These are phyloP conservation scores for Rhynchosporium agropyri DNA, from an alignment of 2,329 filamentous ascomycete species.

Conservation along the genomic window DNA sequence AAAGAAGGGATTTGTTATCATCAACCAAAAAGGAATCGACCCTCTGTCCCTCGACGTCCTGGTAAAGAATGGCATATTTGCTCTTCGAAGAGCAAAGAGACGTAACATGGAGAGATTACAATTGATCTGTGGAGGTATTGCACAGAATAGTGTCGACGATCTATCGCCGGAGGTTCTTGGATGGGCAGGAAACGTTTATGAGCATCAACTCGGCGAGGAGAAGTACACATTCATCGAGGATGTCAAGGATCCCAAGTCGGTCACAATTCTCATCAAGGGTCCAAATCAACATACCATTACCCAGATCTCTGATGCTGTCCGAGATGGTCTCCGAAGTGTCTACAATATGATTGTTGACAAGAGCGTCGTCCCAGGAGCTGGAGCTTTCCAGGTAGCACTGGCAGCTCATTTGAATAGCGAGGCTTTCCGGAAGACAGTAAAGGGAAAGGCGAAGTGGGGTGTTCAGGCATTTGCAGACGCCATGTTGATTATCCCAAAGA, in stretches of 20 bases:
- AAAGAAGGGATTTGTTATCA: constrained; percentile 94
- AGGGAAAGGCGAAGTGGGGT: constrained; percentile 97
- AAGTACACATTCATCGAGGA: constrained; percentile 99
- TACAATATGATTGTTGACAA: constrained; percentile 99
- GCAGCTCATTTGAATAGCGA: constrained; percentile 86
- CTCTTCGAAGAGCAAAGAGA: constrained; percentile 90
- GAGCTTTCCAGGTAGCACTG: constrained; percentile 94
- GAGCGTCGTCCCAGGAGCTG: constrained; percentile 90
- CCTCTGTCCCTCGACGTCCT: constrained; percentile 93
- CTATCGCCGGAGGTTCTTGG: constrained; percentile 84
- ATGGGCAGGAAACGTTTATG: constrained; percentile 95
- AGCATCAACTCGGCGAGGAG: constrained; percentile 96
- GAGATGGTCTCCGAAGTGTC: constrained; percentile 91
- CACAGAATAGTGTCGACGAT: constrained; percentile 97
- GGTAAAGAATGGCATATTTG: constrained; percentile 97
- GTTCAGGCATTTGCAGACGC: constrained; percentile 95
- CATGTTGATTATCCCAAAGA: constrained; percentile 94
- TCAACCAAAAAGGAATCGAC: constrained; percentile 99
- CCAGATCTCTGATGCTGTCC: constrained; percentile 94
- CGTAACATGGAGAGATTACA: constrained; percentile 99
- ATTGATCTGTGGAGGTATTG: constrained; percentile 85
- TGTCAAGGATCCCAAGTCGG: constrained; percentile 97
- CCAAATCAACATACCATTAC: constrained; percentile 96
- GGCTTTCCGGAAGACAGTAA: constrained; percentile 84
- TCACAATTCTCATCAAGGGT: constrained; percentile 96